Conservation (phyloP, 495 filamentous ascomycete species). For the Aspergillus asperescens region DNA sequence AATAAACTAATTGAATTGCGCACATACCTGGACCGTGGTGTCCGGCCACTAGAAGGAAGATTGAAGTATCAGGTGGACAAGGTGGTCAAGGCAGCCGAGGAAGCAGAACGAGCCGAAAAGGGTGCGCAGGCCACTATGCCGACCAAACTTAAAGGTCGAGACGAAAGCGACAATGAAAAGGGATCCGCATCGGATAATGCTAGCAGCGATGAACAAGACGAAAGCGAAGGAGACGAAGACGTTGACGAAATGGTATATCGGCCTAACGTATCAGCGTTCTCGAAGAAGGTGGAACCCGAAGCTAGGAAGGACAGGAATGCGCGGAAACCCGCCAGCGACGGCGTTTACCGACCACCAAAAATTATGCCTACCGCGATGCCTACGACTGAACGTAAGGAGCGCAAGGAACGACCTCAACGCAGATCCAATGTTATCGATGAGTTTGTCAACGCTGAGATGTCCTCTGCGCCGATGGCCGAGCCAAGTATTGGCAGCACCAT, state of each 20-base stretch:
- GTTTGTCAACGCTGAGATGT: conserved; percentile 76
- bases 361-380: conserved; percentile 69
- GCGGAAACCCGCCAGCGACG: conserved; percentile 36
- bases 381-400: conserved; percentile 55
- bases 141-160: conserved; percentile 26
- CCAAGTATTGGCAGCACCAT: conserved; percentile 84
- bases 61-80: conserved; percentile 87
- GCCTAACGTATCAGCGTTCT: conserved; percentile 58
- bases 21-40: conserved; percentile 84
- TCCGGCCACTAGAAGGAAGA: conserved; percentile 78
- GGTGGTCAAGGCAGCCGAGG: conserved; percentile 79
- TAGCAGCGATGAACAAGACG: conserved; percentile 35
- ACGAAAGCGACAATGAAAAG: conserved; percentile 22
- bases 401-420: conserved; percentile 39
- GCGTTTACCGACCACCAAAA: conserved; percentile 77
- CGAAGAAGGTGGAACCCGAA: conserved; percentile 34
- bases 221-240: conserved; percentile 38
- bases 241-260: conserved; percentile 63
- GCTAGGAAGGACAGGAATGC: conserved; percentile 20
- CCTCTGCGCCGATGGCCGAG: conserved; percentile 66
- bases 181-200: conserved; percentile 8
- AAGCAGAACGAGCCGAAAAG: conserved; percentile 49
- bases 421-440: conserved; percentile 80
- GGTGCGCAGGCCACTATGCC: conserved; percentile 22
- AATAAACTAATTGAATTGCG: conserved; percentile 80